phyloP scores from a whole-genome alignment of 768 basidiomycete species.

The Termitomyces sp. region DNA sequence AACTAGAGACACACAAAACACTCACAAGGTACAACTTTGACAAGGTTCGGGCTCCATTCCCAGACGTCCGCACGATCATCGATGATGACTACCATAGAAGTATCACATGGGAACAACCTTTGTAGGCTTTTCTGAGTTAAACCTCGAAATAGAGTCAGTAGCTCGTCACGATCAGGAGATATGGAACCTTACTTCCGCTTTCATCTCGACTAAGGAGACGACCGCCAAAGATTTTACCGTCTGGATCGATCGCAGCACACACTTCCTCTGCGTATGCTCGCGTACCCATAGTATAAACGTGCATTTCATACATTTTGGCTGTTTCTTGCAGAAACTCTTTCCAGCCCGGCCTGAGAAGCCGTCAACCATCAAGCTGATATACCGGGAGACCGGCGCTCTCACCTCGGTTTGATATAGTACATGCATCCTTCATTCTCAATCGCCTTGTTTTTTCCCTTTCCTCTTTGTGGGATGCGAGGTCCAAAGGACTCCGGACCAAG shows the following conservation, averaged over 20 bases:
- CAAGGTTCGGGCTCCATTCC: conserved; percentile 95
- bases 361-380: conserved; percentile 1
- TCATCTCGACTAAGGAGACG: conserved; percentile 92
- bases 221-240: conserved; percentile 79
- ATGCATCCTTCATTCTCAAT: conserved; percentile 82
- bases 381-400: conserved; percentile 21
- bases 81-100: conserved; percentile 98
- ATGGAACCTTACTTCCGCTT: conserved; percentile 77
- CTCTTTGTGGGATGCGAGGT: conserved; percentile 35
- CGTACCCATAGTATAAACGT: conserved; percentile 99
- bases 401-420: conserved; percentile 99
- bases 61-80: conserved; percentile 98
- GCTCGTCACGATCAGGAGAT: background rate
- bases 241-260: conserved; percentile 90
- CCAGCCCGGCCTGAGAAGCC: conserved; percentile 67
- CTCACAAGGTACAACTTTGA: conserved; percentile 95
- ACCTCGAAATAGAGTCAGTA: conserved; percentile 42
- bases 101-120: conserved; percentile 93
- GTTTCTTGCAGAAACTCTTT: conserved; percentile 70
- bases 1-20: conserved; percentile 4
- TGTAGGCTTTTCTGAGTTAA: conserved; percentile 90
- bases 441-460: conserved; percentile 58
- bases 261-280: conserved; percentile 96
- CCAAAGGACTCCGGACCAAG: conserved; percentile 78
- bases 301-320: conserved; percentile 90